Evolutionary conservation across 169 alveolate species (phyloP), one percentile per base, ranked within the genome.

Genomic region (Plasmodium malariae): DNA sequence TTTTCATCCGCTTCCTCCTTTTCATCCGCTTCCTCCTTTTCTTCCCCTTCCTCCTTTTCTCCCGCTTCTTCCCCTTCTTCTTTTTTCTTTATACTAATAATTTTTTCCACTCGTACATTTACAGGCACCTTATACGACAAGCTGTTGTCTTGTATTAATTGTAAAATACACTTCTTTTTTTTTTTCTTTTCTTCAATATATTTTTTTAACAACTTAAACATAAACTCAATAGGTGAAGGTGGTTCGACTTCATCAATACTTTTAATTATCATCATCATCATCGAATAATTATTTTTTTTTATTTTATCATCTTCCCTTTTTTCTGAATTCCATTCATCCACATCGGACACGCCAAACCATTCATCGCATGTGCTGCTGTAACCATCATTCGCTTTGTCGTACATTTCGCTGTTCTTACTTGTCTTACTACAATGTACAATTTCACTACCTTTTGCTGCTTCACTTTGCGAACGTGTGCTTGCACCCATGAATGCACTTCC

Each of bases 211-310:
- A 80, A 51, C 36, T 80, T 80, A 57, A 30, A 80, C 54, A 67
- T 80, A 69, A 80, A 80, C 28, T 80, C 80, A 40, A 80, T 48
- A 12, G 90, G 90, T 34, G 65, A 80, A 55, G 90, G 90, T 19
- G 90, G 65, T n/a, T 65, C 65, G 21, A 54, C 74, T 55, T 80
- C 83, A 45, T 80, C 90, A 40, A 80, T 65, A 43, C 14, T 80
- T 65, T 59, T 45, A 34, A 80, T 30, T n/a, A 55, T 37, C 48
- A 65, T 24, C 71, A 9, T 1, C 17, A 6, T 2, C 21, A 28
- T 11, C 34, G 34, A 26, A 67, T 51, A 24, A 30, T 57, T 65
- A n/a, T 24, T 9, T 14, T 59, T 43, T 37, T 63, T 74, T 19
- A 24, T 30, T 28, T 63, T 24, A 30, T 63, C 28, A 28, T 34